These are phyloP conservation scores for Verbena officinalis DNA, from an alignment of 257 asterid species.

Conservation along the genomic window DNA sequence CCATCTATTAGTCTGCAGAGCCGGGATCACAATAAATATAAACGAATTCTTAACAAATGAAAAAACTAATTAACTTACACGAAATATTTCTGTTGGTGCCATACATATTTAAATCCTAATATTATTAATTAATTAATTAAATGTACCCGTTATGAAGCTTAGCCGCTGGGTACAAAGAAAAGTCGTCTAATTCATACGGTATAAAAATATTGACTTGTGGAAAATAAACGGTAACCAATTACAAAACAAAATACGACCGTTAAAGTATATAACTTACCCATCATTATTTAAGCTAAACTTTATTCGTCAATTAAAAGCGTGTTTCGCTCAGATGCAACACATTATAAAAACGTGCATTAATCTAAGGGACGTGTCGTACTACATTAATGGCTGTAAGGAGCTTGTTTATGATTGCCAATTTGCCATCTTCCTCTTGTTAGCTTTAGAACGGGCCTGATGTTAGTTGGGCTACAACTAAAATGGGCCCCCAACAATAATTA, in stretches of 20 bases:
- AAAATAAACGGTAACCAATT: neutral
- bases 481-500: too few relatives aligned
- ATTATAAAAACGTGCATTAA: too few relatives aligned
- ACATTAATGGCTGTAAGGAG: too few relatives aligned
- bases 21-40: neutral
- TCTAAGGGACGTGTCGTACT: too few relatives aligned
- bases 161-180: slow-evolving; percentile 2
- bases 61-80: too few relatives aligned
- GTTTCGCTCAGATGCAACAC: too few relatives aligned
- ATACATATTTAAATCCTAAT: neutral
- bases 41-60: too few relatives aligned
- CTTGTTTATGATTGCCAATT: too few relatives aligned
- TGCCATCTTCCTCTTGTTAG: too few relatives aligned
- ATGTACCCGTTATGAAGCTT: slow-evolving; percentile 4
- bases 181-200: neutral
- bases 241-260: neutral
- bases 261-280: neutral
- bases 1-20: neutral
- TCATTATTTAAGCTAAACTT: neutral
- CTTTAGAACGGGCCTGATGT: too few relatives aligned
- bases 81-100: neutral
- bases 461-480: too few relatives aligned
- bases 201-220: slow-evolving; percentile 1
- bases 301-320: neutral
- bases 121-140: neutral